Evolutionary conservation across 1,284 basidiomycete genomes (phyloP).

Genomic region (Puccinia coronata): DNA sequence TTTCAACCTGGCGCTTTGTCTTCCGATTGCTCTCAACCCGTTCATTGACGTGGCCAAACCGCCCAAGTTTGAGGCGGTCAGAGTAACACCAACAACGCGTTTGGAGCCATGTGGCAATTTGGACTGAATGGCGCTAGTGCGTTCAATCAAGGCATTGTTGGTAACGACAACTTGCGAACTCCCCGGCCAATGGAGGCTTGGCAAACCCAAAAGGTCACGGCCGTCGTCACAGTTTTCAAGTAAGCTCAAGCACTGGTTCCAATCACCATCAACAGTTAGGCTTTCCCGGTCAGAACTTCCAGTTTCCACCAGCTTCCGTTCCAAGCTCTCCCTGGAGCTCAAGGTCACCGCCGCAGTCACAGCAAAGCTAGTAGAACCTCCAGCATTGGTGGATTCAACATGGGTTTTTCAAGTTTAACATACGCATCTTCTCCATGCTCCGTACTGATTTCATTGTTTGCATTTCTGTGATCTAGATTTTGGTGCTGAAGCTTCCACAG

Average conservation of each 20-base stretch:
- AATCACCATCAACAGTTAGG: conserved; percentile 51
- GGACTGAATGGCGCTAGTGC: conserved; percentile 52
- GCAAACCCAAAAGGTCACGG: conserved; percentile 71
- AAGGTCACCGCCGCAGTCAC: conserved; percentile 55
- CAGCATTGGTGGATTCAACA: conserved; percentile 49
- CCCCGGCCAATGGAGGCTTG: conserved; percentile 35
- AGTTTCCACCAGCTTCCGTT: conserved; percentile 57
- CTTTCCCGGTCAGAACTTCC: conserved; percentile 30
- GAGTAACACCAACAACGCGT: conserved; percentile 60
- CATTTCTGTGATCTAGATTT: conserved; percentile 48
- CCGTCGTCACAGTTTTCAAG: conserved; percentile 89
- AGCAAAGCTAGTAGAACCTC: conserved; percentile 44
- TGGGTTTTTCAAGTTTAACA: conserved; percentile 18
- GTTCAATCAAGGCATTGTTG: conserved; percentile 54
- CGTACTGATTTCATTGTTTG: conserved; percentile 31
- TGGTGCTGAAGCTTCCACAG: conserved; percentile 53
- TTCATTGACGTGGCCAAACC: conserved; percentile 51
- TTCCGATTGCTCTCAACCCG: conserved; percentile 49
- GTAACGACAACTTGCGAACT: conserved; percentile 49
- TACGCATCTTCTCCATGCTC: conserved; percentile 27
- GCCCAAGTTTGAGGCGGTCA: conserved; percentile 44
- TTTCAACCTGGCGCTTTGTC: conserved; percentile 56
- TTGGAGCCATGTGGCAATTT: conserved; percentile 46
- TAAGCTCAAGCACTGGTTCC: conserved; percentile 60
- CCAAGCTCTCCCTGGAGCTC: conserved; percentile 61